Evolutionary conservation across 2,329 filamentous ascomycete species (phyloP).

Genomic region (Gnomoniopsis sp.): DNA sequence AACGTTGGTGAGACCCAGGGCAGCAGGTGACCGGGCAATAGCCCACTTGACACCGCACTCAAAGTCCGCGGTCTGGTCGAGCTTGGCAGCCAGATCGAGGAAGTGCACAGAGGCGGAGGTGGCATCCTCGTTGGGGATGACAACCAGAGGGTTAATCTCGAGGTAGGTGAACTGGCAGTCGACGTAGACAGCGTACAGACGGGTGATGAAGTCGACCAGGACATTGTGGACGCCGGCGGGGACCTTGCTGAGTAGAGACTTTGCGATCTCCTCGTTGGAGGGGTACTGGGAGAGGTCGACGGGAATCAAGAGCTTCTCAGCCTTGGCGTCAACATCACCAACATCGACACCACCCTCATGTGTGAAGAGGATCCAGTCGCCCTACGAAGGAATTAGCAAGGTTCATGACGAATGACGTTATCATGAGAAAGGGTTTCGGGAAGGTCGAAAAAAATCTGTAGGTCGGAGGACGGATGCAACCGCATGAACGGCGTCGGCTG

Average conservation of each 20-base stretch:
- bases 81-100: slow-evolving; percentile 96
- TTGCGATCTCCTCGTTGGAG: slow-evolving; percentile 90
- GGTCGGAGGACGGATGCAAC: slow-evolving; percentile 14
- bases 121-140: slow-evolving; percentile 88
- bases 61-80: slow-evolving; percentile 98
- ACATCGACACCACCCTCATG: slow-evolving; percentile 99
- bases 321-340: slow-evolving; percentile 97
- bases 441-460: slow-evolving; percentile 20
- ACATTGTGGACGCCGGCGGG: slow-evolving; percentile 96
- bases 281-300: slow-evolving; percentile 94
- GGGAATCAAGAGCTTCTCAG: slow-evolving; percentile 96
- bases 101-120: slow-evolving; percentile 96
- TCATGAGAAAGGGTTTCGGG: slow-evolving; percentile 21
- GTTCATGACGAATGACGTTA: slow-evolving; percentile 9
- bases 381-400: slow-evolving; percentile 49
- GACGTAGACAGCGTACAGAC: slow-evolving; percentile 97
- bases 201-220: slow-evolving; percentile 97
- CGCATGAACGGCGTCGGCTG: slow-evolving; percentile 3
- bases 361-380: slow-evolving; percentile 99
- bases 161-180: slow-evolving; percentile 99
- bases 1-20: slow-evolving; percentile 75
- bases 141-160: slow-evolving; percentile 98
- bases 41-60: slow-evolving; percentile 99
- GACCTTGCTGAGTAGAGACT: slow-evolving; percentile 83
- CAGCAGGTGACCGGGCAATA: slow-evolving; percentile 84